Conservation (phyloP, 1,284 basidiomycete species). For the Tremellales sp. region DNA sequence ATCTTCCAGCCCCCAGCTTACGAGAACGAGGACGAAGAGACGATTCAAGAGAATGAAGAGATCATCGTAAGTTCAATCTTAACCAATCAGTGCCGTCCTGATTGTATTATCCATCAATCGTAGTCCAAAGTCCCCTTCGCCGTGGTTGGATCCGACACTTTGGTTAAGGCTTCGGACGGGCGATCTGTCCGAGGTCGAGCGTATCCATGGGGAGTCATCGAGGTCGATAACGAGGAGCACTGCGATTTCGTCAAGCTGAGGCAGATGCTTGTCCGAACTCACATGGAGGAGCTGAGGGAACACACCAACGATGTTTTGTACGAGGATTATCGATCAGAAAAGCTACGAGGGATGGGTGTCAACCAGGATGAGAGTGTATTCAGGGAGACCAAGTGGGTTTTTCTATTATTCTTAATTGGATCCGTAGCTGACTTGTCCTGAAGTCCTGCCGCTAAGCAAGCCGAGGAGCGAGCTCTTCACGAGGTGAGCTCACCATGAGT, state of each 20-base stretch:
- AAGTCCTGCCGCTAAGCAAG: conserved; percentile 89
- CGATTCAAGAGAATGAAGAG: conserved; percentile 88
- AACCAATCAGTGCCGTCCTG: not conserved
- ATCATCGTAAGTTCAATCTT: conserved; percentile 59
- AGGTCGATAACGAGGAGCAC: conserved; percentile 96
- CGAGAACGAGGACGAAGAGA: conserved; percentile 96
- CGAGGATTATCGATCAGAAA: conserved; percentile 94
- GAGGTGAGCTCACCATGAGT: conserved; percentile 50
- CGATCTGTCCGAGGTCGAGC: conserved; percentile 83
- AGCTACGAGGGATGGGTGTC: conserved; percentile 90
- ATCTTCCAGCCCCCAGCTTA: conserved; percentile 95
- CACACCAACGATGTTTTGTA: conserved; percentile 90
- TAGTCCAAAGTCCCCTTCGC: conserved; percentile 94
- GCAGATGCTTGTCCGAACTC: conserved; percentile 95
- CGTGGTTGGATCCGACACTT: conserved; percentile 83
- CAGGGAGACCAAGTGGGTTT: conserved; percentile 91
- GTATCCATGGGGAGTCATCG: conserved; percentile 96
- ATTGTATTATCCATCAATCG: conserved; percentile 3
- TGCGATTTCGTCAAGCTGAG: conserved; percentile 98
- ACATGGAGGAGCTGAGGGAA: conserved; percentile 96
- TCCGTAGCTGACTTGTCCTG: conserved; percentile 3
- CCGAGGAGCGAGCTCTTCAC: conserved; percentile 88
- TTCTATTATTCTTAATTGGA: not conserved
- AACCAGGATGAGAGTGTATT: conserved; percentile 93
- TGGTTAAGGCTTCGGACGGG: conserved; percentile 76